Conservation (phyloP, 805 yeast species). For the Ogataea dorogensis region DNA sequence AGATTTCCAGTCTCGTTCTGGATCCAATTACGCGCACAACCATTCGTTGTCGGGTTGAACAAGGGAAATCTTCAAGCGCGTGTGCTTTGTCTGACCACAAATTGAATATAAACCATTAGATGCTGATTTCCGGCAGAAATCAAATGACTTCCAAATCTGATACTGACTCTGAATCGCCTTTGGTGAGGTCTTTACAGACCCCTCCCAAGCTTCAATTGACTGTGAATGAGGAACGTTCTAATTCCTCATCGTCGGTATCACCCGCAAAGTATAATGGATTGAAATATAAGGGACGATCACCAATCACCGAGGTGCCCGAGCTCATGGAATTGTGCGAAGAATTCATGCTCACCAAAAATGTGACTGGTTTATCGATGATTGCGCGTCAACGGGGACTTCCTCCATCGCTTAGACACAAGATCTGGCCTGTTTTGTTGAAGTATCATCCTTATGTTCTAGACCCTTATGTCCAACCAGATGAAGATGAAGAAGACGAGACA, state of each 20-base stretch:
- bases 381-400: constrained; percentile 88
- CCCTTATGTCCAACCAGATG: constrained; percentile 70
- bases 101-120: constrained; percentile 3
- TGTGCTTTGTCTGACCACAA: no score
- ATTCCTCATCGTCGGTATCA: constrained; percentile 14
- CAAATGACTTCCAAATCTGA: constrained; percentile 1
- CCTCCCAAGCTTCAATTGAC: no score
- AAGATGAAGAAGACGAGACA: constrained; percentile 32
- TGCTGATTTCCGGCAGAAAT: constrained; percentile 5
- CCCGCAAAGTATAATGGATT: constrained; percentile 22
- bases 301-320: constrained; percentile 47
- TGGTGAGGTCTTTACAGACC: neutral
- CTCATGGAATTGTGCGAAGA: constrained; percentile 53
- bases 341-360: constrained; percentile 58
- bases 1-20: no score
- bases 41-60: no score
- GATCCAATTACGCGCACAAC: no score
- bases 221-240: constrained; percentile 10
- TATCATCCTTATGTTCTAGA: constrained; percentile 81
- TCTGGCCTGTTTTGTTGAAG: constrained; percentile 82
- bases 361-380: constrained; percentile 71
- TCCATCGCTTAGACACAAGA: constrained; percentile 68
- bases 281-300: constrained; percentile 38
- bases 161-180: constrained; percentile 1
- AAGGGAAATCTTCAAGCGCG: no score